Base-by-base conservation (phyloP, 2,329 filamentous ascomycete species). In the Metarhizium brunneum region DNA sequence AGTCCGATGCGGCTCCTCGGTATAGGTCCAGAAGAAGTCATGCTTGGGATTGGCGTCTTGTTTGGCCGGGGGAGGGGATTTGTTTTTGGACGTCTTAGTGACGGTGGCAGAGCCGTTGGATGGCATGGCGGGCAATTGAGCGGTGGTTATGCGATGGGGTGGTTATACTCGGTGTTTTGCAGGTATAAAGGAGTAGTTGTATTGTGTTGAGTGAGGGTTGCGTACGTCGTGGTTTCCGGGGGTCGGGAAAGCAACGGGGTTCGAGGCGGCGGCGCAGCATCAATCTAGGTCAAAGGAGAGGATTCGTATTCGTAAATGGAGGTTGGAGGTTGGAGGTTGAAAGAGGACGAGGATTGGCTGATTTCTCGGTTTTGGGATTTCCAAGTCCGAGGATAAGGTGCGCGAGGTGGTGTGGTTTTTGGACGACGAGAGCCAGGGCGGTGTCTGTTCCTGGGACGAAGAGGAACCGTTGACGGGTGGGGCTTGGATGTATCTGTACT, bases 21-120 rank as follows among this genome's bases (percentile, higher is more conserved):
- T 96, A 69, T 99, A 97, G 45, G 94, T 96, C 94, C 95, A 97
- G 76, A 95, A 96, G 79, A 97, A 97, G 70, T 80, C 71, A 54
- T 71, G 66, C 56, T 73, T 67, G 51, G 66, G 60, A 25, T 64
- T 59, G 42, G 61, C 58, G 42, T 57, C 54, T 18, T 64, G 58
- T n/a, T 62, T 56, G 47, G 60, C 58, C 48, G 58, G 58, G 54
- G 30, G 36, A 56, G 54, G 40, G 57, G 58, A 61, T 57, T 63
- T 61, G 53, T 63, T 63, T 60, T 66, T 67, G 54, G 69, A 55
- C 58, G 60, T 57, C 60, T 64, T 67, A 57, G 66, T 68, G 58
- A 69, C 63, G 55, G 70, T 72, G 40, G 69, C 62, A 38, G 69
- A 65, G 52, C 64, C 62, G 51, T 67, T 65, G 58, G 67, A 61